Base-by-base conservation (phyloP, 73 alveolate genomes). In the Uronychia binucleata region DNA sequence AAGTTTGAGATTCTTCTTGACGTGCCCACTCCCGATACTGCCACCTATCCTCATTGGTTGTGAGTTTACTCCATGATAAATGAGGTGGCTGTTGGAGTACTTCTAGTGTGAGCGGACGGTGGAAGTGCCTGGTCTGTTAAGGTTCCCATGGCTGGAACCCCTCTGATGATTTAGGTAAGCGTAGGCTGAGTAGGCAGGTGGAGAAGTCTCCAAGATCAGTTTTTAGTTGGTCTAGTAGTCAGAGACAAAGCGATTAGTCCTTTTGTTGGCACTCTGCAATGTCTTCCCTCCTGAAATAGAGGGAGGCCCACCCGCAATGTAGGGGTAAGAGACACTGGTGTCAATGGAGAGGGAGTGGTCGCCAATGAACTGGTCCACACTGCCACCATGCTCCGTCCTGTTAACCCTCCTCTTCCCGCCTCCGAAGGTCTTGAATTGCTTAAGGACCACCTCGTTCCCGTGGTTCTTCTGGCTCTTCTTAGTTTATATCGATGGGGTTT, bases 211-310 rank as follows among this genome's bases (percentile, higher is more conserved):
- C 5, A 46, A 19, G 67, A 46, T 46, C 5, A 19, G 67, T 5
- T 46, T 46, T 19, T 46, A 46, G 5, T 5, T 11, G 67, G 19
- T 46, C 67, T 5, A 46, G 19, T 46, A 46, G 5, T 46, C 67
- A 46, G 67, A 11, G 67, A 46, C 67, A 46, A 46, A 46, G n/a
- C 67, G 5, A 19, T 46, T 46, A 11, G 5, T 46, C 67, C 67
- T 46, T 46, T 46, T 46, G 67, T 5, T 19, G 5, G 67, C 67
- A 46, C 19, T 46, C 5, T 46, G 5, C n/a, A 11, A 19, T 11
- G 67, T 46, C 67, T 46, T 46, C n/a, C 67, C 19, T 46, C 67
- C 67, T 46, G 67, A 46, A n/a, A n/a, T n/a, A 46, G 67, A 46
- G 19, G 67, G 67, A 46, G 19, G 67, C 19, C 5, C 67, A 5